Evolutionary conservation across 805 yeast species (phyloP), one percentile per base, ranked within the genome.

Genomic region (Zygosaccharomyces kombuchaensis): DNA sequence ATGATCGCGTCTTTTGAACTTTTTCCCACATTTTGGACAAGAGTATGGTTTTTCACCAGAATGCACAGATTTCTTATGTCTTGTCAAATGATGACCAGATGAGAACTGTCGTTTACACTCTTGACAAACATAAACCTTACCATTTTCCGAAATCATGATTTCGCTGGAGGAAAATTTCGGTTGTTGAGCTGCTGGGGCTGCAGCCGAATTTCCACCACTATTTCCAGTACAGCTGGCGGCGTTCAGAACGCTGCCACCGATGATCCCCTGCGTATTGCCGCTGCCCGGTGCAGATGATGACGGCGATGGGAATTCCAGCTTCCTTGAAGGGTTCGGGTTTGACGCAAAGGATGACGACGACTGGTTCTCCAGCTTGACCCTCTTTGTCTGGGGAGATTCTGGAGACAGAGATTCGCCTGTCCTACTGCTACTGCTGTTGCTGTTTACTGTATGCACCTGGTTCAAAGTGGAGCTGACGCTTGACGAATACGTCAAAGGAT

Each of bases 31-130:
- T 39, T 65, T 61, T 7, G 69, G 67, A 52, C 70, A 66, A 1
- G 68, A 63, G 39, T 64, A 65, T 1, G 69, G 67, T 44, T 66
- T 66, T 40, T 64, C 67, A n/a, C 68, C 68, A 2, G 68, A 64
- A 50, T 66, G 70, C 23, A 66, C 70, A 3, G 69, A 65, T 43
- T 65, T 66, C 48, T 66, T 66, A 47, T 66, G 70, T 40, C 70
- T 61, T 30, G 70, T 66, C 22, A 66, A 50, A 51, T 66, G 70
- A 44, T 66, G 70, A 5, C 70, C 70, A 1, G 69, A 65, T 1
- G 68, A 63, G 41, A 66, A 66, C 44, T 64, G 65, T 37, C 68
- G 56, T 26, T 58, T 58, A 54, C 70, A 66, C 41, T 61, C 67
- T 45, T 60, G 65, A 41, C 70, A 66, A 19, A 63, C 58, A 38